phyloP scores from a whole-genome alignment of 176 grass and related monocot genomes.

The Musa itinerans region DNA sequence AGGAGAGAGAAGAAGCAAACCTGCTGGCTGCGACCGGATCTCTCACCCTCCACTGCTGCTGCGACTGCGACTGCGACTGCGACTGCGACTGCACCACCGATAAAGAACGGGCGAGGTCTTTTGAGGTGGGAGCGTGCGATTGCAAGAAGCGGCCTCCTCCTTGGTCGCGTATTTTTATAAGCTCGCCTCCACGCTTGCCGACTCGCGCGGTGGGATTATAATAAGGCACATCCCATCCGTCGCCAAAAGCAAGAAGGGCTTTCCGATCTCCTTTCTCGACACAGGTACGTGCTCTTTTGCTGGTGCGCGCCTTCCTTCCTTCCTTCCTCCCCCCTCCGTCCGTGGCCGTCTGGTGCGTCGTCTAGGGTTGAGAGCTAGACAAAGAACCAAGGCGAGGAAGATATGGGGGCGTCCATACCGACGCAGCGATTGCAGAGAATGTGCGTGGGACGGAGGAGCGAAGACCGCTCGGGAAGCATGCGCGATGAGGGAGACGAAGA shows the following conservation, averaged over 20 bases:
- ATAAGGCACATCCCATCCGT: neutral
- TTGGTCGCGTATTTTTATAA: neutral
- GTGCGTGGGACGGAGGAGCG: neutral
- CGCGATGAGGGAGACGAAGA: neutral
- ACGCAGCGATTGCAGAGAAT: conserved; percentile 14
- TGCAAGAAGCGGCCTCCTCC: neutral
- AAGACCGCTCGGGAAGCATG: neutral
- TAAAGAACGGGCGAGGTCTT: neutral
- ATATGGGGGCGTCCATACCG: neutral
- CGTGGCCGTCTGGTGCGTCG: neutral
- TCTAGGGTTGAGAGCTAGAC: neutral
- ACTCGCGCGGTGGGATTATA: neutral
- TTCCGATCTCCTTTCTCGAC: neutral
- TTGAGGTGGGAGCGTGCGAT: conserved; percentile 1
- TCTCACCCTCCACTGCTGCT: neutral
- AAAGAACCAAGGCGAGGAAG: neutral
- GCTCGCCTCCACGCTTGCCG: neutral
- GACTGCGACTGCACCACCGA: too few species aligned
- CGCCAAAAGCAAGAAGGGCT: neutral
- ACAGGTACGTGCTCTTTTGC: neutral
- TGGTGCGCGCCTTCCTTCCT: neutral
- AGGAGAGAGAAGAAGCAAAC: too few species aligned
- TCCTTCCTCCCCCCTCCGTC: neutral
- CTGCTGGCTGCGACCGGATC: too few species aligned
- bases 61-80: neutral